Evolutionary conservation across 495 filamentous ascomycete genomes (phyloP), one percentile per base, ranked within the genome.

Genomic region (Thermothielavioides terrestris): DNA sequence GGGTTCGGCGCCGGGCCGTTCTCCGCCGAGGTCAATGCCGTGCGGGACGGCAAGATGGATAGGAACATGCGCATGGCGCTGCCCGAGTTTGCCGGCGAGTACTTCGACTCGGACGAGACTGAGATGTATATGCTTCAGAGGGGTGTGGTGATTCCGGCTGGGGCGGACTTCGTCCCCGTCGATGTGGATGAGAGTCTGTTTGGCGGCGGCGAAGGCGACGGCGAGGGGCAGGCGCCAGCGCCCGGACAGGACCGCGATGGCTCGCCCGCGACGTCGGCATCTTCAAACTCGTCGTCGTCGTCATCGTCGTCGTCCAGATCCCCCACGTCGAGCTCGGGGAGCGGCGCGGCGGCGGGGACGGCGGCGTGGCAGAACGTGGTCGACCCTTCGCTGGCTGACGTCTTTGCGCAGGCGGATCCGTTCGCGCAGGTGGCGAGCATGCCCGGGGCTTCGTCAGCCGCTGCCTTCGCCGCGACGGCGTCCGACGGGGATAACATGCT

Each of bases 91-190:
- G 72, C 79, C 32, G 83, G 84, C 20, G 83, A 86, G 42, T 90
- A 82, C 75, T 84, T 85, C 54, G 83, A 89, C 54, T 71, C 82
- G 5, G 71, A 79, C 40, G 86, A 89, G 56, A 79, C 88, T 5
- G 82, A 89, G 63, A 69, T 78, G 9, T 88, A 82, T 61, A 72
- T 91, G 15, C 65, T 68, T 45, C 68, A 78, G 59, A 71, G 76
- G 26, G 81, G 81, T 1, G 68, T 86, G 15, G 56, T 67, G 15
- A 77, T 85, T 28, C 72, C 78, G 2, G 66, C 74, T 0, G 60
- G 67, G 7, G 71, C 74, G 5, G 77, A 74, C 35, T 77, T 66
- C 60, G 71, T 76, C 18, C 77, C 68, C 22, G 74, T 67, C 39
- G 77, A 75, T 46, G 43, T 78, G 7, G 73, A 74, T 30, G 49